phyloP scores from a whole-genome alignment of 2,329 filamentous ascomycete species.

The Bipolaris gigantea region DNA sequence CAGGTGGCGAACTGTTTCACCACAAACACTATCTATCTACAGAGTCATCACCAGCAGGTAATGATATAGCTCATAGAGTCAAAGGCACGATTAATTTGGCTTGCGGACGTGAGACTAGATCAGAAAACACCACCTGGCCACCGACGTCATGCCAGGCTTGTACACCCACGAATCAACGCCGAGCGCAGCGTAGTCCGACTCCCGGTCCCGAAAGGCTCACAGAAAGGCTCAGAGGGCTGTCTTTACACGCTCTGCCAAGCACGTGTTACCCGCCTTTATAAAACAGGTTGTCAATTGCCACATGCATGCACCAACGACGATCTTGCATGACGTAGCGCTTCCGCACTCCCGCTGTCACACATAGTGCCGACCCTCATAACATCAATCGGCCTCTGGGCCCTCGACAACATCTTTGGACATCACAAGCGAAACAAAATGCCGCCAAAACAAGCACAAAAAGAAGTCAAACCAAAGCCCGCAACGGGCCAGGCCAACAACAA shows the following conservation, averaged over 20 bases:
- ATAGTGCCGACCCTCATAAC: conserved; percentile 2
- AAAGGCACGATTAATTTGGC: background rate
- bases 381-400: background rate
- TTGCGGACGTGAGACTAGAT: background rate
- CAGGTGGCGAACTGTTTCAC: too few species aligned
- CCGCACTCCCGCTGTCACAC: conserved; percentile 2
- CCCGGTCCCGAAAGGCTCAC: background rate
- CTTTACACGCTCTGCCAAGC: background rate
- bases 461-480: conserved; percentile 7
- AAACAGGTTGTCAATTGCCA: conserved; percentile 12
- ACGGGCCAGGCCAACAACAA: conserved; percentile 18
- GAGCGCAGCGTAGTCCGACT: background rate
- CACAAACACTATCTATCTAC: too few species aligned
- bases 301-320: conserved; percentile 1
- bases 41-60: too few species aligned
- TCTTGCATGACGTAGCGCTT: conserved; percentile 10
- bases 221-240: background rate
- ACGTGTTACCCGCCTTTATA: background rate
- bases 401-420: background rate
- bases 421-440: conserved; percentile 1
- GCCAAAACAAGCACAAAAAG: conserved; percentile 12
- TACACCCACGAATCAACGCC: background rate
- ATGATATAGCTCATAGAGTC: too few species aligned
- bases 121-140: background rate
- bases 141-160: conserved; percentile 8